Percentiles rank a stretch among this genome's conserved stretches.
phyloP scores from a whole-genome alignment of 2,329 filamentous ascomycete genomes.

The Cryphonectria nitschkei region DNA sequence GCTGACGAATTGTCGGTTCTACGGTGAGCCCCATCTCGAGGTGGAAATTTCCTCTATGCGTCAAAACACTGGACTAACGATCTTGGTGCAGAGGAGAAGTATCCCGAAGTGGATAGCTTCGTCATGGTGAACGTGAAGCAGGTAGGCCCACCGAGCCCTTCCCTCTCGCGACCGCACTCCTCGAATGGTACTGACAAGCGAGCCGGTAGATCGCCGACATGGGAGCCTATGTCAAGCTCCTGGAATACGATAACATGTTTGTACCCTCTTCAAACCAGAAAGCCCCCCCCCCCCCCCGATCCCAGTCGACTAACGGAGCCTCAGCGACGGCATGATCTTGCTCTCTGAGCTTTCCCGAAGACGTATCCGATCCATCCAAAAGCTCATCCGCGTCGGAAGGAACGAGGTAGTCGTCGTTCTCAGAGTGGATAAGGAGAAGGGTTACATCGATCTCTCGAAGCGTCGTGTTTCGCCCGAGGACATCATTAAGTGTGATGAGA shows the following conservation, averaged over 20 bases:
- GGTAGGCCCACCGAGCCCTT: constrained; percentile 52
- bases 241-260: constrained; percentile 96
- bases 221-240: constrained; percentile 98
- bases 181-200: constrained; percentile 28
- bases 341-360: constrained; percentile 95
- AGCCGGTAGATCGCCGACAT: constrained; percentile 87
- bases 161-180: background rate
- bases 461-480: constrained; percentile 97
- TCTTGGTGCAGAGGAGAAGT: constrained; percentile 57
- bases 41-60: background rate
- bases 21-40: constrained; percentile 34
- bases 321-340: constrained; percentile 91
- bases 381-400: constrained; percentile 95
- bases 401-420: constrained; percentile 99
- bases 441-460: constrained; percentile 98
- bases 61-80: constrained; percentile 43
- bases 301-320: constrained; percentile 17
- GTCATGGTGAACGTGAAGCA: constrained; percentile 99
- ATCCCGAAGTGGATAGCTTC: constrained; percentile 97
- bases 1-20: constrained; percentile 44
- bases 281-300: background rate
- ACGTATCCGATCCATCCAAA: constrained; percentile 98
- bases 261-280: background rate
- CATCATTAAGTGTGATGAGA: constrained; percentile 97
- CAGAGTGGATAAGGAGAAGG: constrained; percentile 98